Base-by-base conservation (phyloP, 306 rosid species). In the Cucurbita ficifolia region DNA sequence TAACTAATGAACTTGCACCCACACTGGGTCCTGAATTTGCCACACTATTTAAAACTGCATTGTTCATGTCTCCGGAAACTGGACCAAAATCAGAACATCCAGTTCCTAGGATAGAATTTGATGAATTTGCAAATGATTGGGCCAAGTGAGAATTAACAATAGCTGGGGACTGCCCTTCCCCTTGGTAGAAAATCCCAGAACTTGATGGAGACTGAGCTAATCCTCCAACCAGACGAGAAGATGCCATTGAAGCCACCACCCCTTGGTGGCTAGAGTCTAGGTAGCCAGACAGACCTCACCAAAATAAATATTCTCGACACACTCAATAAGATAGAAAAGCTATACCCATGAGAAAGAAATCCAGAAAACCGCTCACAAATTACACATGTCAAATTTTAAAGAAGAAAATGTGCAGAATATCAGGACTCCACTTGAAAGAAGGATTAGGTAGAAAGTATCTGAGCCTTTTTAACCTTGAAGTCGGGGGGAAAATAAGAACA, bases 181-280 rank as follows among this genome's bases (percentile, higher is more conserved):
- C 99, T 86, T 95, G 99, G 80, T 85, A 95, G 91, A 95, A 95
- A 85, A 95, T 95, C 79, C 99, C 99, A 78, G 97, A 95, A 82
- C 87, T 83, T 58, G 92, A 84, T 40, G 97, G 88, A 80, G 99
- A 91, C 77, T 87, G 96, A 62, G 91, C 82, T 87, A 91, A 86
- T 76, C 97, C 97, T 81, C 96, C 97, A 81, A 89, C 86, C 91
- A 87, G 90, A 83, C 91, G 87, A 76, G 97, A 91, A 75, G 91
- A 94, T 82, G 88, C 88, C 99, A 95, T 95, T 70, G 90, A 85
- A 73, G 88, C 89, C 88, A 88, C 84, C 68, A 78, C 87, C 80
- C 88, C 81, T 79, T 78, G 92, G 84, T 81, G 88, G 85, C 87
- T 79, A 77, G 89, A 88, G 80, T 86, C 91, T 78, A 85, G 58